A percentile compares a stretch with the other conserved stretches of the same genome.
Evolutionary conservation across 225 moss, liverwort and hornwort species (phyloP).

Genomic region (Rhytidiadelphus loreus): DNA sequence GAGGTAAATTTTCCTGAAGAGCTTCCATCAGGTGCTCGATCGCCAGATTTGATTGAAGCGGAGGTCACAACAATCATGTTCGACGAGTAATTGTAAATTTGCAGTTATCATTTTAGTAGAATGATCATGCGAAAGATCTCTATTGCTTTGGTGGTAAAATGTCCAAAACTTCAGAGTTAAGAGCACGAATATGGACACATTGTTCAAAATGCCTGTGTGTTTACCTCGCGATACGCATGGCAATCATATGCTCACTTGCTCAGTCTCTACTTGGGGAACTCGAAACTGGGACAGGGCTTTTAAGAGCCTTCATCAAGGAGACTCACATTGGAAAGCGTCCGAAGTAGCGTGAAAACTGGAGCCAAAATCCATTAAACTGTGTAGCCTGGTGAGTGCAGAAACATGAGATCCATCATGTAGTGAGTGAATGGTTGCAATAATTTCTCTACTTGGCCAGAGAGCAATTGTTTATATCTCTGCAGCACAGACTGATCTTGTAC

Average conservation of each 20-base stretch:
- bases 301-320: not conserved
- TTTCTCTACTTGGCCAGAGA: not conserved
- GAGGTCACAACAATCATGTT: no score
- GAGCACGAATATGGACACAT: not conserved
- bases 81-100: not conserved
- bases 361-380: not conserved
- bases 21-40: not conserved
- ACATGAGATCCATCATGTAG: not conserved
- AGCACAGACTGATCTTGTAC: not conserved
- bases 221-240: no score
- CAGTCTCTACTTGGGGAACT: not conserved
- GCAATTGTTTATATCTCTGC: not conserved
- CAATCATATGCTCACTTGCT: not conserved
- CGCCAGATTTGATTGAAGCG: not conserved
- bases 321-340: not conserved
- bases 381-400: not conserved
- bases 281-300: no score
- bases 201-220: not conserved
- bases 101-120: not conserved
- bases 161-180: no score
- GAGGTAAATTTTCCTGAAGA: not conserved
- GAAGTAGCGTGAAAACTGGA: not conserved
- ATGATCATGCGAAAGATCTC: not conserved
- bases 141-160: not conserved
- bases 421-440: not conserved